Percentiles rank a stretch among this genome's conserved stretches.
These are phyloP conservation scores for Effrenium voratum DNA, from an alignment of 73 alveolate species.

Conservation along the genomic window DNA sequence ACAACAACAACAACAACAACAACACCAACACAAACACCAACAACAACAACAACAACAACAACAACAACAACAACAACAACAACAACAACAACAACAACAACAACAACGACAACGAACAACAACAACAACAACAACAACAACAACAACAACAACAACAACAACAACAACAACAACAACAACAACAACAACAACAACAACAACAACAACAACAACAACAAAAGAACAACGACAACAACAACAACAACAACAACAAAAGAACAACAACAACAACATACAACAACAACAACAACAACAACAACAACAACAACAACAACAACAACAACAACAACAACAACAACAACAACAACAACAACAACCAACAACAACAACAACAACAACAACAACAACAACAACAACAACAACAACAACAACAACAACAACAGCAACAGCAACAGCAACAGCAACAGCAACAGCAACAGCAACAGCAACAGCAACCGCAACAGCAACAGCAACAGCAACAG, in stretches of 20 bases:
- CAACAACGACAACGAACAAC: not conserved
- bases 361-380: not conserved
- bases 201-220: not conserved
- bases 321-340: not conserved
- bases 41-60: not conserved
- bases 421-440: not conserved
- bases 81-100: not conserved
- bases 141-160: not conserved
- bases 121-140: not conserved
- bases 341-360: not conserved
- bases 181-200: not conserved
- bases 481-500: not conserved
- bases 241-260: not conserved
- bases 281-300: not conserved
- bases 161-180: not conserved
- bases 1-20: not conserved
- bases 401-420: not conserved
- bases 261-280: not conserved
- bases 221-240: not conserved
- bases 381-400: not conserved
- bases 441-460: not conserved
- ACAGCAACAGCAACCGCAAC: not conserved
- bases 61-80: not conserved
- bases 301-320: not conserved
- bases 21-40: not conserved